Evolutionary conservation across 495 filamentous ascomycete genomes (phyloP).

Genomic region (Parachaetomium inaequale): DNA sequence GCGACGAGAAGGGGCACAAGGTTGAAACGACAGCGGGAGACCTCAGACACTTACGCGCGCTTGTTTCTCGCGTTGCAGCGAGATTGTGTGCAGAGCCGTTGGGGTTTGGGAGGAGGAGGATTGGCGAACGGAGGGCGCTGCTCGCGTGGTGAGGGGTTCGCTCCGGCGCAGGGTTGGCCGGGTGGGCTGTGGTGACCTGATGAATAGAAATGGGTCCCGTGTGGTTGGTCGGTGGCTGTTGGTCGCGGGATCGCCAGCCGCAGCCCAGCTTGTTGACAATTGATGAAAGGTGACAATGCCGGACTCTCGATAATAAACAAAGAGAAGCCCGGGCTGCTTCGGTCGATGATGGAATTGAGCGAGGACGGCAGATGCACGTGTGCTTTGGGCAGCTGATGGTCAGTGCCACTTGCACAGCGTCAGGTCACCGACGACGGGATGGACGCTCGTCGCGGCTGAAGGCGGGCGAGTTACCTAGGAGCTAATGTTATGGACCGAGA

Average conservation of each 20-base stretch:
- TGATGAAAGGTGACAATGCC: conserved; percentile 16
- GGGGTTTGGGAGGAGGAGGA: not conserved
- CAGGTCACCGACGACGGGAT: conserved; percentile 6
- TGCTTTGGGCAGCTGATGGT: conserved; percentile 8
- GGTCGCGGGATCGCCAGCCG: conserved; percentile 10
- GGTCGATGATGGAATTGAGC: not conserved
- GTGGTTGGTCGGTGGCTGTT: conserved; percentile 25
- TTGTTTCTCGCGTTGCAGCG: conserved; percentile 13
- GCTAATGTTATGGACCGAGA: not conserved
- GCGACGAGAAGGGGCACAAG: not conserved
- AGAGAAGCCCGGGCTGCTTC: not conserved
- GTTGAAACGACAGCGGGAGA: conserved; percentile 10
- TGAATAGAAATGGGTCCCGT: conserved; percentile 18
- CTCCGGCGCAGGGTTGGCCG: conserved; percentile 14
- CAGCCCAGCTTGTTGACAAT: conserved; percentile 11
- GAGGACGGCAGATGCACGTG: not conserved
- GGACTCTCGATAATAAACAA: not conserved
- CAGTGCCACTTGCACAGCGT: conserved; percentile 4
- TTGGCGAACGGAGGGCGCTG: conserved; percentile 15
- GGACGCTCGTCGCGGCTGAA: not conserved
- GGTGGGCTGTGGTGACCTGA: not conserved
- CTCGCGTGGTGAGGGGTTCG: conserved; percentile 23
- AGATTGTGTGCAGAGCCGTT: not conserved
- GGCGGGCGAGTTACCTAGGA: not conserved
- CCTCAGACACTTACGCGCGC: conserved; percentile 21